Conservation (phyloP, 2,329 filamentous ascomycete species). For the Aspergillus texensis region DNA sequence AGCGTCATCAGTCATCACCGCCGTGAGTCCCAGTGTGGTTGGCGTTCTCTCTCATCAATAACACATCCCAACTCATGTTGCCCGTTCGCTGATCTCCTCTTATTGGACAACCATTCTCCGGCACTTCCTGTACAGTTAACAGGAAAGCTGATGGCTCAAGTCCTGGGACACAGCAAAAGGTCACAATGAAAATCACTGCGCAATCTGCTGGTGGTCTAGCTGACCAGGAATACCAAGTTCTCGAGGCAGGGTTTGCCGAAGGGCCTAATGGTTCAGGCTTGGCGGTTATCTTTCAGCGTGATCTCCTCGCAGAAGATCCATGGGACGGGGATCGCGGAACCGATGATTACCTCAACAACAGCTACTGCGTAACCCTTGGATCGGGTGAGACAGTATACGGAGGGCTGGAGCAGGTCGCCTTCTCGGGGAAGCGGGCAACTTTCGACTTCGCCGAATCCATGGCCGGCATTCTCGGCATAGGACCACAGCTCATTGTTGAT, state of each 20-base stretch:
- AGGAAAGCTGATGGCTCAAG: too few relatives aligned
- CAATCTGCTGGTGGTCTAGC: not conserved
- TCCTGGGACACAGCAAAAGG: too few relatives aligned
- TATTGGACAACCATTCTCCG: too few relatives aligned
- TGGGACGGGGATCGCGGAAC: not conserved
- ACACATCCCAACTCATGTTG: too few relatives aligned
- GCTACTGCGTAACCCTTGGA: not conserved
- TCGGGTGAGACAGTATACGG: not conserved
- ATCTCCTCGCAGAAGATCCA: not conserved
- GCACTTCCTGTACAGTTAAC: too few relatives aligned
- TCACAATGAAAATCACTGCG: not conserved
- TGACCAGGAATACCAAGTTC: not conserved
- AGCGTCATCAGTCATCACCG: too few relatives aligned
- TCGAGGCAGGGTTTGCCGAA: not conserved
- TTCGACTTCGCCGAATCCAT: not conserved
- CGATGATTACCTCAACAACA: not conserved
- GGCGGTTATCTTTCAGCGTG: not conserved
- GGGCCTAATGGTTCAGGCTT: not conserved
- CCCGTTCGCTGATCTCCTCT: too few relatives aligned
- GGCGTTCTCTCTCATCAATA: too few relatives aligned
- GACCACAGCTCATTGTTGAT: not conserved
- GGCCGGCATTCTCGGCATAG: not conserved
- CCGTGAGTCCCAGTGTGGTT: too few relatives aligned
- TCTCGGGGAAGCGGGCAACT: not conserved
- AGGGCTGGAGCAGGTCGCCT: not conserved